Evolutionary conservation across 768 basidiomycete species (phyloP), one percentile per base, ranked within the genome.

Genomic region (Scleroderma citrinum): DNA sequence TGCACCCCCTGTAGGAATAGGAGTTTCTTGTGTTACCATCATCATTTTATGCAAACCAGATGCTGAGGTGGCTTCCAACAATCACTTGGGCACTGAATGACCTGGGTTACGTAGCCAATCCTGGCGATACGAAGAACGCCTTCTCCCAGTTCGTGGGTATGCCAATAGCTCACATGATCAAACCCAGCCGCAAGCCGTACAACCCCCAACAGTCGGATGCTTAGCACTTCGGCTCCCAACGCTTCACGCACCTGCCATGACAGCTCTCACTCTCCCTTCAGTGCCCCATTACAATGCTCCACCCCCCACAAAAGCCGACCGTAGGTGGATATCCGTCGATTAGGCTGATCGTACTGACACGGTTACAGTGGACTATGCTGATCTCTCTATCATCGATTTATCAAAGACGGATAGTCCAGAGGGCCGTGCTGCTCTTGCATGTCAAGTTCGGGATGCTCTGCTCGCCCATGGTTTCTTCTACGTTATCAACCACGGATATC

Each of bases 311-410:
- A 59, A 59, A 39, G 65, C 65, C 23, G 47, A 64, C 20, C 49
- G 74, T 74, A 44, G 42, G 73, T 64, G 3, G n/a, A 29, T 17
- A 10, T 24, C 6, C 26, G 10, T 42, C n/a, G 21, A 17, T 24
- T 42, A 14, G 23, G 23, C 14, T n/a, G 40, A 42, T 21, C 34
- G 34, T 20, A 3, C 24, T 47, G 24, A 43, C 29, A 21, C 47
- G 40, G 63, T 70, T 54, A 20, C 49, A 75, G 73, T 74, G 59
- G 69, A 73, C 19, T 75, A 67, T 58, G 81, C 76, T 3, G 75
- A 80, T 35, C 70, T 83, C 13, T 67, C 76, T 1, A 67, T 76
- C 45, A 72, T 82, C 45, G 80, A 82, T 53, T 56, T 83, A 14
- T 67, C 77, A 10, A 64, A 68, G 43, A 69, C 66, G 1, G 44